Evolutionary conservation across 805 yeast species (phyloP).

Genomic region (Saccharomycodes ludwigii): DNA sequence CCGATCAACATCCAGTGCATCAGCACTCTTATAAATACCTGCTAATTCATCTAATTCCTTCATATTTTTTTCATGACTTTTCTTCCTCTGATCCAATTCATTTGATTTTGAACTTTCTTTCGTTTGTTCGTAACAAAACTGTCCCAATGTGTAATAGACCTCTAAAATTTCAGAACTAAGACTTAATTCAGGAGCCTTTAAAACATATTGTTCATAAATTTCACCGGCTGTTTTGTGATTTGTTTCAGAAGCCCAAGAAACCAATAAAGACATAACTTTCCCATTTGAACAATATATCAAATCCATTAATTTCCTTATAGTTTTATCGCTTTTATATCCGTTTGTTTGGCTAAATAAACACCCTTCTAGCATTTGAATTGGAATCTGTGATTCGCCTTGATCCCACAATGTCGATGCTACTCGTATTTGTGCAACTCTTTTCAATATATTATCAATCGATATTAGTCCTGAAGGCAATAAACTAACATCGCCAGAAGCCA

Average conservation of each 20-base stretch:
- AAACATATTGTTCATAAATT: constrained; percentile 46
- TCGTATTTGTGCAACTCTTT: too few species aligned
- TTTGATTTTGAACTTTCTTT: constrained; percentile 32
- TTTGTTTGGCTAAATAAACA: too few species aligned
- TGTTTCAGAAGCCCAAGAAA: constrained; percentile 62
- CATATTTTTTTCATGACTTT: constrained; percentile 29
- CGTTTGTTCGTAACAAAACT: constrained; percentile 59
- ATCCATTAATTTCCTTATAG: too few species aligned
- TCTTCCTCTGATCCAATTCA: constrained; percentile 30
- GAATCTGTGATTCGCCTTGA: constrained; percentile 42
- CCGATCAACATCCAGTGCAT: constrained; percentile 33
- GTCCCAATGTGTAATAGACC: constrained; percentile 45
- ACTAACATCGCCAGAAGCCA: background rate
- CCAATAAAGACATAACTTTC: constrained; percentile 29
- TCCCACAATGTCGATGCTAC: constrained; percentile 58
- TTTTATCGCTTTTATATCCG: too few species aligned
- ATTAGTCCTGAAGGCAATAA: constrained; percentile 5
- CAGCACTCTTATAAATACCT: constrained; percentile 28
- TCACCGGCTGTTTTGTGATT: constrained; percentile 51
- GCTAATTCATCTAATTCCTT: constrained; percentile 40
- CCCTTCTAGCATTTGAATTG: constrained; percentile 43
- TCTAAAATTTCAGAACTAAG: constrained; percentile 10
- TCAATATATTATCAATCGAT: constrained; percentile 27
- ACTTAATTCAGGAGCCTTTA: too few species aligned
- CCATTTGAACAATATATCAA: constrained; percentile 13